These are phyloP conservation scores for Fusarium newnesense DNA, from an alignment of 2,329 filamentous ascomycete genomes.

Conservation along the genomic window DNA sequence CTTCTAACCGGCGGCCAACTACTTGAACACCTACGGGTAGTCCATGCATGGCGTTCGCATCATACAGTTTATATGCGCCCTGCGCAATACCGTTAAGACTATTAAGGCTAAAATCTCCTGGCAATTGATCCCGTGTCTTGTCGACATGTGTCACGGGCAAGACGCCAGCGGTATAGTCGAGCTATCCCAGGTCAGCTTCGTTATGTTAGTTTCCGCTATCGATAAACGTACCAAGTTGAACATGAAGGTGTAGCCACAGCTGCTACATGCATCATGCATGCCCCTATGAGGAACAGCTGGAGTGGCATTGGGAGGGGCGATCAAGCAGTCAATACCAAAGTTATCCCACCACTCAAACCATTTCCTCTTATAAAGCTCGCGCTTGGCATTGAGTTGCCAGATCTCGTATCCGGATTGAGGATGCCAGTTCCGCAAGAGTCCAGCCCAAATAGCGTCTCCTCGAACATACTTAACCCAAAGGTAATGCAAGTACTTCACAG, in stretches of 20 bases:
- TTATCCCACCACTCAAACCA: constrained; percentile 91
- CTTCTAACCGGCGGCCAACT: constrained; percentile 80
- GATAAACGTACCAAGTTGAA: constrained; percentile 78
- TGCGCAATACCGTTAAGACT: constrained; percentile 81
- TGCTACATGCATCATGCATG: constrained; percentile 86
- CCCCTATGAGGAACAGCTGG: constrained; percentile 87
- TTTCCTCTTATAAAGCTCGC: constrained; percentile 79
- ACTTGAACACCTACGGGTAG: constrained; percentile 88
- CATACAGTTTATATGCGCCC: constrained; percentile 88
- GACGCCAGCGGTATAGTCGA: constrained; percentile 87
- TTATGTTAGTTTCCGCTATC: too few relatives aligned
- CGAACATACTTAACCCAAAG: constrained; percentile 88
- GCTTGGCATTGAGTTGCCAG: constrained; percentile 81
- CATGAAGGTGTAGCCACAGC: constrained; percentile 92
- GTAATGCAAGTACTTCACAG: constrained; percentile 86
- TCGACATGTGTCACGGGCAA: constrained; percentile 89
- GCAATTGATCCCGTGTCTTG: constrained; percentile 71
- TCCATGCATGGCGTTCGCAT: constrained; percentile 84
- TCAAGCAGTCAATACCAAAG: constrained; percentile 77
- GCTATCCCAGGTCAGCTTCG: constrained; percentile 53
- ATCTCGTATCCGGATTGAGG: constrained; percentile 80
- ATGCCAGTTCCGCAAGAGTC: constrained; percentile 77
- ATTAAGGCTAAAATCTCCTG: constrained; percentile 67
- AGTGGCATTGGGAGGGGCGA: constrained; percentile 89
- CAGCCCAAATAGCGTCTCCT: constrained; percentile 81